Evolutionary conservation across 2,329 filamentous ascomycete genomes (phyloP), one percentile per base, ranked within the genome.

Genomic region (Colletotrichum sp.): DNA sequence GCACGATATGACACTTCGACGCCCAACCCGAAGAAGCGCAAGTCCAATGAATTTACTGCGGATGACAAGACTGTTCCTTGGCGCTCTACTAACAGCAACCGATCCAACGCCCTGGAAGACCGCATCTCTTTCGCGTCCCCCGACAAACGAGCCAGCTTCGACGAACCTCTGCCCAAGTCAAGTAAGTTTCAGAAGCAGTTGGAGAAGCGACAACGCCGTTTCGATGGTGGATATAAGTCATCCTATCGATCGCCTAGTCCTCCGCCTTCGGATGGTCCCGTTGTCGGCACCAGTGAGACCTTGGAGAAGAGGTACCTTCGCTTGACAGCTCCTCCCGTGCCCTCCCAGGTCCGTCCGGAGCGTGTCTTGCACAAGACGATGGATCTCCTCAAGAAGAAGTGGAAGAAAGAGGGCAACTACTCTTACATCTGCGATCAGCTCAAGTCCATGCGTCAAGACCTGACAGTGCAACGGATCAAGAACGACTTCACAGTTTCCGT

Each of bases 381-480:
- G 84, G 95, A 98, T 80, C 88, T 98, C 65, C 88, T 99, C 78
- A 98, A 98, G 88, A 95, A 93, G 88, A 99, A 98, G 87, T 99
- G 97, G 97, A 94, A 93, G 83, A 92, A 93, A 80, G 96, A 98
- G 81, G 94, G 93, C 87, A 98, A 99, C 86, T 99, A 99, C 86
- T 93, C 92, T 80, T 99, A 98, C 87, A 98, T 98, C 78, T 99
- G 97, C 91, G 96, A 99, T 84, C 97, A 99, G 90, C 98, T 99
- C 90, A 99, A 99, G 86, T 98, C 97, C 18, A 91, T 99, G 84
- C 95, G 97, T 77, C 97, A 99, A 89, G 97, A 99, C 88, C 90
- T 99, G 84, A 99, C 97, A 52, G 97, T 99, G 71, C 97, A 99
- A 86, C 96, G 95, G 82, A 96, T 99, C 87, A 96, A 95, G 87